A percentile compares a stretch with the other conserved stretches of the same genome.
Evolutionary conservation across 1,284 basidiomycete genomes (phyloP).

Genomic region (Trametes sp.): DNA sequence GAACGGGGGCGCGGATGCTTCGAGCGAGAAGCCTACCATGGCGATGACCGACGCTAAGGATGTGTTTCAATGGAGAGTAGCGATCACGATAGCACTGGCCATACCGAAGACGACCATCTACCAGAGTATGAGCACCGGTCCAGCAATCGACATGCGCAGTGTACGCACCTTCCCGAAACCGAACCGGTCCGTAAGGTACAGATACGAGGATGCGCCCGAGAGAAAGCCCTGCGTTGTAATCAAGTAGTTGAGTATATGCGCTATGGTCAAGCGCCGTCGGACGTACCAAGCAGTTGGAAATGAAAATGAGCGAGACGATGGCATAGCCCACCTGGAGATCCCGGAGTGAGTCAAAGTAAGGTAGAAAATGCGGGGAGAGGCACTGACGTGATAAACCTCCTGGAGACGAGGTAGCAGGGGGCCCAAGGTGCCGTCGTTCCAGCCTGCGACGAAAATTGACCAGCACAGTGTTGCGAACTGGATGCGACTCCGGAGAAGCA

Average conservation of each 20-base stretch:
- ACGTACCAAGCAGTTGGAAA: constrained; percentile 58
- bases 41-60: constrained; percentile 40
- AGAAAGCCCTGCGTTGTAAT: constrained; percentile 51
- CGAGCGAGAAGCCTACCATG: constrained; percentile 57
- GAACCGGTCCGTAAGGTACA: constrained; percentile 56
- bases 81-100: background rate
- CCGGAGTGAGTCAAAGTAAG: background rate
- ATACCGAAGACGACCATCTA: constrained; percentile 41
- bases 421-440: constrained; percentile 70
- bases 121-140: accelerated
- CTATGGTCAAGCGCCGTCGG: background rate
- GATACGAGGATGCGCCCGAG: constrained; percentile 53
- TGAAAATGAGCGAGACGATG: constrained; percentile 63
- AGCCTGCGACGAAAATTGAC: constrained; percentile 57
- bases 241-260: background rate
- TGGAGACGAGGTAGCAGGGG: constrained; percentile 67
- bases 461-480: constrained; percentile 52
- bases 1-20: constrained; percentile 68
- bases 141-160: background rate
- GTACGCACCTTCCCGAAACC: constrained; percentile 61
- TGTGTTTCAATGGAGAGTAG: background rate
- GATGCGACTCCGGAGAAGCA: constrained; percentile 34
- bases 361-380: too few species aligned
- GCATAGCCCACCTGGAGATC: constrained; percentile 47
- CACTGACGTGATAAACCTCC: constrained; percentile 52